Evolutionary conservation across 495 filamentous ascomycete genomes (phyloP).

Genomic region (Tirmania nivea): DNA sequence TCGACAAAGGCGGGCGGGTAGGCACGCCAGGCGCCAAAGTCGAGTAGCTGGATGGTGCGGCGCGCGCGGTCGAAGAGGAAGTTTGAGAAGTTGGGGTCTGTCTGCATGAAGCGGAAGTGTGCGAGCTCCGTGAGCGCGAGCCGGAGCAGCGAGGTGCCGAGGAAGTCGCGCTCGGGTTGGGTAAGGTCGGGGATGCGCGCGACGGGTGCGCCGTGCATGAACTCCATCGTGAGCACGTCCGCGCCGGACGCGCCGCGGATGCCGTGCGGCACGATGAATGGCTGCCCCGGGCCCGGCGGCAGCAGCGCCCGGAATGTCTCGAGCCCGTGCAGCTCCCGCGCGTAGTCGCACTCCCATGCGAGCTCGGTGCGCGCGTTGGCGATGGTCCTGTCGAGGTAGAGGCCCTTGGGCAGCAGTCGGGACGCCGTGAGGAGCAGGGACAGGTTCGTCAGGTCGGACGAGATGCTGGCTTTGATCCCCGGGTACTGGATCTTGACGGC

Average conservation of each 20-base stretch:
- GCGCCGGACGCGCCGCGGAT: constrained; percentile 60
- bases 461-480: constrained; percentile 85
- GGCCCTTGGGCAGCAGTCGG: constrained; percentile 65
- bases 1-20: constrained; percentile 59
- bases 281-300: constrained; percentile 26
- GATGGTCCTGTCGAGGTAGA: constrained; percentile 93
- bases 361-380: constrained; percentile 86
- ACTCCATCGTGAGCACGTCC: constrained; percentile 82
- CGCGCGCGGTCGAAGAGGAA: constrained; percentile 68
- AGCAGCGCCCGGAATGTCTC: constrained; percentile 46
- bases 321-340: constrained; percentile 62
- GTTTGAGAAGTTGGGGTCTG: constrained; percentile 99
- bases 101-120: constrained; percentile 96
- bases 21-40: constrained; percentile 82
- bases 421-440: constrained; percentile 77
- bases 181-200: constrained; percentile 53
- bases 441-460: constrained; percentile 85
- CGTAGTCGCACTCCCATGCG: constrained; percentile 93
- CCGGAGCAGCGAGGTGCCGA: constrained; percentile 77
- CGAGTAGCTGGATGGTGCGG: constrained; percentile 67
- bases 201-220: constrained; percentile 69
- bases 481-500: constrained; percentile 97
- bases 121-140: constrained; percentile 82
- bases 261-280: constrained; percentile 63
- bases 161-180: constrained; percentile 74